These are phyloP conservation scores for Phytophthora crassamura DNA, from an alignment of 352 stramenopile genomes.

Conservation along the genomic window DNA sequence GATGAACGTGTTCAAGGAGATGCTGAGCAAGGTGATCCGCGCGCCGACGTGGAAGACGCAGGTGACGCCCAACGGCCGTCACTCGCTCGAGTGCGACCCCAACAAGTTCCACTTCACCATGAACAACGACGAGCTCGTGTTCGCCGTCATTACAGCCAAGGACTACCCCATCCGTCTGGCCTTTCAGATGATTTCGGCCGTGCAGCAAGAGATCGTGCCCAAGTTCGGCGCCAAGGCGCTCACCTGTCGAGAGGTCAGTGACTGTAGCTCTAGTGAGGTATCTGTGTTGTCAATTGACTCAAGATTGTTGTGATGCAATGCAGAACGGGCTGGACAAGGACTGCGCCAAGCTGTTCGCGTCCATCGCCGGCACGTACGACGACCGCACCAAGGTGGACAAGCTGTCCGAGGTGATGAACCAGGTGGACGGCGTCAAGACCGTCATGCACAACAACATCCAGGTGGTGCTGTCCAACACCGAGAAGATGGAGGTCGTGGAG, in stretches of 20 bases:
- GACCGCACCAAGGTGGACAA: conserved; percentile 91
- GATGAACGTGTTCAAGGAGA: conserved; percentile 74
- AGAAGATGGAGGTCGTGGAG: conserved; percentile 91
- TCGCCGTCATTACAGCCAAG: conserved; percentile 79
- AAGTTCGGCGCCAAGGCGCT: conserved; percentile 80
- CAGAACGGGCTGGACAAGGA: conserved; percentile 83
- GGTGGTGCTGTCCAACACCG: conserved; percentile 85
- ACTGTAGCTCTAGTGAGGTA: conserved; percentile 1
- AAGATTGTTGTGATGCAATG: neutral
- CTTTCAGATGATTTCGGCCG: conserved; percentile 81
- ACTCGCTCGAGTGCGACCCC: conserved; percentile 87
- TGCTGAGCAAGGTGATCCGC: conserved; percentile 84
- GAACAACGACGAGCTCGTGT: conserved; percentile 90
- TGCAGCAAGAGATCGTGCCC: conserved; percentile 81
- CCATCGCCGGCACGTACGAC: conserved; percentile 78
- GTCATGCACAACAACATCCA: conserved; percentile 92
- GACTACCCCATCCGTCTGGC: conserved; percentile 85
- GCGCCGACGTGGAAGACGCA: conserved; percentile 88
- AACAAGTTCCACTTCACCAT: conserved; percentile 93
- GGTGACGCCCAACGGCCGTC: conserved; percentile 83
- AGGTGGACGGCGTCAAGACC: conserved; percentile 82
- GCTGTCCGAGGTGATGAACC: conserved; percentile 82
- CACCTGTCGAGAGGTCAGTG: conserved; percentile 73
- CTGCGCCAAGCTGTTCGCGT: conserved; percentile 64
- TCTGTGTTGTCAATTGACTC: neutral